Base-by-base conservation (phyloP, 768 basidiomycete genomes). In the Tulasnella sp. region DNA sequence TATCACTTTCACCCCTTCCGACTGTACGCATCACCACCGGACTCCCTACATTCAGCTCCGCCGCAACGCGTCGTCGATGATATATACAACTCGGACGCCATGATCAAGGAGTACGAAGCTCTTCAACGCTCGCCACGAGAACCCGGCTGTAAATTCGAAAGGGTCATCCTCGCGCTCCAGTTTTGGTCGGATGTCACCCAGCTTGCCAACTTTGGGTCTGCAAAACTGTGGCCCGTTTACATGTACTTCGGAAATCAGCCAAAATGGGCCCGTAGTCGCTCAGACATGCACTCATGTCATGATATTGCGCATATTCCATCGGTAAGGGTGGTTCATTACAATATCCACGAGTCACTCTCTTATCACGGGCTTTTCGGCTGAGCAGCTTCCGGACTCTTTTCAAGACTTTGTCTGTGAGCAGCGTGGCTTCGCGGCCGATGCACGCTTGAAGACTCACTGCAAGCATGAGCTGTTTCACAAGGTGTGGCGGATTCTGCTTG, bases 171-270 rank as follows among this genome's bases (percentile, higher is more conserved):
- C 12, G 80, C 42, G 12, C 42, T 81, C 24, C 80, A 80, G 75
- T 72, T 80, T 18, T 50, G 48, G 54, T 80, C 77, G n/a, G 76
- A 81, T 81, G 81, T 75, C 0, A 81, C 77, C 12, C 81, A 80
- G 31, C 80, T 75, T 31, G 74, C 81, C 37, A 80, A 79, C 41
- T 81, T 81, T 44, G 81, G 81, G 24, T 50, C 46, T 8, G 34
- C 72, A 37, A 81, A 81, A 50, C 60, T 80, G 14, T 81, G 81
- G 81, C 81, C 81, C 4, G 41, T 76, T 24, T 81, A 81, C 54
- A 58, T 81, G 44, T 54, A 44, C 41, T 75, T 80, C 24, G 80
- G 80, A 22, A 81, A 81, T 69, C 79, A 80, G 46, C 37, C 80
- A 44, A 80, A 80, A 34, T 64, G 48, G 20, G 69, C 75, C 22